Conservation (phyloP, 2,329 filamentous ascomycete species). For the Claviceps cyperi region DNA sequence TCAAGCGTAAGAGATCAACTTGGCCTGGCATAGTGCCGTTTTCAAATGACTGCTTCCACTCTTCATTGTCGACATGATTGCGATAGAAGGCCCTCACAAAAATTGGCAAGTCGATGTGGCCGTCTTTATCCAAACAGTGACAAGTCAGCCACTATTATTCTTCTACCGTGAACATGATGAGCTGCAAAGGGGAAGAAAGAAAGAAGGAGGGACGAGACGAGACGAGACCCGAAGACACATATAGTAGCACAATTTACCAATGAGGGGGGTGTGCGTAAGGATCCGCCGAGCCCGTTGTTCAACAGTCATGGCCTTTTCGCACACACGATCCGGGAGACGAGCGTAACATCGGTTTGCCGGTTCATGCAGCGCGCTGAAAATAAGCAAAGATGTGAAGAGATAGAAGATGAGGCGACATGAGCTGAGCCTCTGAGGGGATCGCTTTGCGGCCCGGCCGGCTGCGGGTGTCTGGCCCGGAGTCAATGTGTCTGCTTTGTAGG, state of each 20-base stretch:
- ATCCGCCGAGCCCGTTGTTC: conserved; percentile 33
- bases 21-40: conserved; percentile 52
- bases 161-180: neutral
- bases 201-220: neutral
- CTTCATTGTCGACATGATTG: conserved; percentile 63
- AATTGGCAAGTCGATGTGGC: conserved; percentile 78
- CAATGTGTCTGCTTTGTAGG: neutral
- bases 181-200: neutral
- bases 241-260: conserved; percentile 24
- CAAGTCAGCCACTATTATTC: neutral
- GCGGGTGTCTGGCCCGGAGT: neutral
- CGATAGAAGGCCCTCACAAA: conserved; percentile 49
- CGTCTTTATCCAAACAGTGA: conserved; percentile 40
- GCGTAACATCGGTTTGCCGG: conserved; percentile 13
- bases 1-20: conserved; percentile 66
- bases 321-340: conserved; percentile 11
- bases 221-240: neutral
- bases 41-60: conserved; percentile 63
- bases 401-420: neutral
- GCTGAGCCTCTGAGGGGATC: neutral
- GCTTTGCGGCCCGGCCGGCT: neutral
- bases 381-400: conserved; percentile 14
- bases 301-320: conserved; percentile 18
- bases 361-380: conserved; percentile 14
- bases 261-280: conserved; percentile 31